A percentile compares a stretch with the other conserved stretches of the same genome.
phyloP scores from a whole-genome alignment of 2,329 filamentous ascomycete genomes.

The Calcarisporium arbuscula region DNA sequence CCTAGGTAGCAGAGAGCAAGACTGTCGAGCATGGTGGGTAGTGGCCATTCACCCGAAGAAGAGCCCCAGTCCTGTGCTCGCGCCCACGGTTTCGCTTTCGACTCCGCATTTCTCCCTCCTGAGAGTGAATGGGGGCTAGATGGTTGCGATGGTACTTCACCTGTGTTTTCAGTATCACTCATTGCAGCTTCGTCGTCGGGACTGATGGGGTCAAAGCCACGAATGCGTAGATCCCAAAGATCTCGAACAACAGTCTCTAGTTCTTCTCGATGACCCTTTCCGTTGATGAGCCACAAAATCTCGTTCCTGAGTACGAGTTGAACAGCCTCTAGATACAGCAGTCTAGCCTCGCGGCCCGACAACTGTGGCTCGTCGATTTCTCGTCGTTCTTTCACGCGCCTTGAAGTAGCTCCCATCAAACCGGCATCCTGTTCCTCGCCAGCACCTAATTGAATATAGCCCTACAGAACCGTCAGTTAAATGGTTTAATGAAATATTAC shows the following conservation, averaged over 20 bases:
- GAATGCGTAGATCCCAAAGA: slow-evolving; percentile 71
- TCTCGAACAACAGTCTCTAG: slow-evolving; percentile 76
- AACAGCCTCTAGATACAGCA: slow-evolving; percentile 76
- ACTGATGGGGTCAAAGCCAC: slow-evolving; percentile 28
- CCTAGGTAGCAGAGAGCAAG: slow-evolving; percentile 76
- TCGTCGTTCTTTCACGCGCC: slow-evolving; percentile 51
- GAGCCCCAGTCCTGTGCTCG: no score
- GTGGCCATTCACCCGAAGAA: slow-evolving; percentile 45
- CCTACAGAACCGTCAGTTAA: slow-evolving; percentile 22
- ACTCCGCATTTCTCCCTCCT: slow-evolving; percentile 1
- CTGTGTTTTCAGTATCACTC: no score
- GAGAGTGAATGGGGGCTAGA: no score
- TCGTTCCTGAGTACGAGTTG: slow-evolving; percentile 84
- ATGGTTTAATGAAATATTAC: background rate
- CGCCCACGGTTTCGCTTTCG: background rate
- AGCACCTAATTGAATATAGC: slow-evolving; percentile 48
- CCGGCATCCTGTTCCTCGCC: slow-evolving; percentile 69
- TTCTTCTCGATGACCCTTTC: slow-evolving; percentile 61
- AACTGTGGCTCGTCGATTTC: slow-evolving; percentile 46
- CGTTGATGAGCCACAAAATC: slow-evolving; percentile 62
- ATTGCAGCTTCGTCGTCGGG: slow-evolving; percentile 38
- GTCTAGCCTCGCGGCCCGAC: slow-evolving; percentile 60
- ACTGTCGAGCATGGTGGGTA: slow-evolving; percentile 68
- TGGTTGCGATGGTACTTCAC: no score
- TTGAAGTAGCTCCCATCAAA: slow-evolving; percentile 46